Base-by-base conservation (phyloP, 2,329 filamentous ascomycete species). In the Botryotinia calthae region DNA sequence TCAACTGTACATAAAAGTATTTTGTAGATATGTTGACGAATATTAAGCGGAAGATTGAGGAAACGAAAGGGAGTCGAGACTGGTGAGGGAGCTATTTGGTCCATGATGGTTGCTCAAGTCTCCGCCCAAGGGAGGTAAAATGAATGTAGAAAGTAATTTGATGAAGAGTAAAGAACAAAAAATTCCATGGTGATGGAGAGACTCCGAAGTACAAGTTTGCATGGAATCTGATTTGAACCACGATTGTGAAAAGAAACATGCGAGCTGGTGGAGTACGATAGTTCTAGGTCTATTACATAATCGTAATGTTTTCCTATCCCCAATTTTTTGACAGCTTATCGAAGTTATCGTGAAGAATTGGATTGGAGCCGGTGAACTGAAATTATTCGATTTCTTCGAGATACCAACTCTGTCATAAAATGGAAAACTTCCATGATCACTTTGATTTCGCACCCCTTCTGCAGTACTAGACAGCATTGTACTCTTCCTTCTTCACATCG, bases 21-120 rank as follows among this genome's bases (percentile, higher is more conserved):
- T 25, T 44, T 61, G 56, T 62, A 70, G 40, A 70, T 61, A 20
- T 70, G 4, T 56, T 61, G 28, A 28, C 67, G 56, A 40, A 62
- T 2, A 20, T 70, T 20, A 1, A 20, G 22, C 3, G 56, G 67
- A 18, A 51, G 56, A 46, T 37, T 56, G 59, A 25, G 31, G 28
- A 70, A 70, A n/a, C 6, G 56, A n/a, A 62, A 62, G 20, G n/a
- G 56, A n/a, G n/a, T 20, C 18, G n/a, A 46, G 42, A 31, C 62
- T 46, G 18, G 40, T 20, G 2, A 64, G 22, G n/a, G 42, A 34
- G 42, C 20, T 14, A 25, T 16, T 25, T 34, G 16, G 18, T 25
- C 20, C 18, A 64, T 46, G 42, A 46, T 64, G 18, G 9, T 42
- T 20, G 34, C 18, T 31, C n/a, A 22, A 64, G 2, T 20, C 62